Evolutionary conservation across 306 rosid species (phyloP).

Genomic region (Vigna mungo): DNA sequence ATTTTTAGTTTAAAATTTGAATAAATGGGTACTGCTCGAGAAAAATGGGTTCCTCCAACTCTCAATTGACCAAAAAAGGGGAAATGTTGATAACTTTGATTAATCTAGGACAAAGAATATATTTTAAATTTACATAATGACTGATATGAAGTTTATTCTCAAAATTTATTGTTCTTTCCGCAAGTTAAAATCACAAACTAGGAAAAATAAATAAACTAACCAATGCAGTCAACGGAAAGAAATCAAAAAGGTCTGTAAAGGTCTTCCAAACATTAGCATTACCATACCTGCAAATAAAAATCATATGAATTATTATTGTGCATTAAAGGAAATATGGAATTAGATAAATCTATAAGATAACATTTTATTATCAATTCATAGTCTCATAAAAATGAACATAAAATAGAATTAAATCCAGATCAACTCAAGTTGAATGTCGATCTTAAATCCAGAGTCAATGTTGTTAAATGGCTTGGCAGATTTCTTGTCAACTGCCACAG

Average conservation of each 20-base stretch:
- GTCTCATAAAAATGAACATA: not conserved
- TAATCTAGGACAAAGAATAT: not conserved
- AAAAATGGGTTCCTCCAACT: not conserved
- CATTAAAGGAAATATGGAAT: slow-evolving; percentile 26
- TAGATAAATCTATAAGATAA: not conserved
- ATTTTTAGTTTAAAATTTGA: slow-evolving; percentile 11
- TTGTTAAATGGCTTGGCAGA: not conserved
- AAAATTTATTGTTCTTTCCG: slow-evolving; percentile 1
- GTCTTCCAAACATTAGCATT: slow-evolving; percentile 97
- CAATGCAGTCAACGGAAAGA: slow-evolving; percentile 97
- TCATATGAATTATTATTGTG: slow-evolving; percentile 38
- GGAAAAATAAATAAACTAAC: slow-evolving; percentile 60
- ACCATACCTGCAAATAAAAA: slow-evolving; percentile 78
- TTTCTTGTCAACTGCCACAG: not conserved
- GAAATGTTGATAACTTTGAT: not conserved
- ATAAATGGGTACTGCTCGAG: not conserved
- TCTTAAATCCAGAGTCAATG: not conserved
- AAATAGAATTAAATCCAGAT: slow-evolving; percentile 3
- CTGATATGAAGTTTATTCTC: slow-evolving; percentile 9
- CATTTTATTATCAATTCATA: not conserved
- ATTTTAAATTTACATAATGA: slow-evolving; percentile 26
- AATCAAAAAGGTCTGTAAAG: slow-evolving; percentile 98
- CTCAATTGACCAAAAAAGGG: not conserved
- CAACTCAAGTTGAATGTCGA: slow-evolving; percentile 6
- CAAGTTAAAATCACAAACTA: slow-evolving; percentile 6